These are phyloP conservation scores for Miscanthus lutarioriparius DNA, from an alignment of 176 grass and related monocot species.

Conservation along the genomic window DNA sequence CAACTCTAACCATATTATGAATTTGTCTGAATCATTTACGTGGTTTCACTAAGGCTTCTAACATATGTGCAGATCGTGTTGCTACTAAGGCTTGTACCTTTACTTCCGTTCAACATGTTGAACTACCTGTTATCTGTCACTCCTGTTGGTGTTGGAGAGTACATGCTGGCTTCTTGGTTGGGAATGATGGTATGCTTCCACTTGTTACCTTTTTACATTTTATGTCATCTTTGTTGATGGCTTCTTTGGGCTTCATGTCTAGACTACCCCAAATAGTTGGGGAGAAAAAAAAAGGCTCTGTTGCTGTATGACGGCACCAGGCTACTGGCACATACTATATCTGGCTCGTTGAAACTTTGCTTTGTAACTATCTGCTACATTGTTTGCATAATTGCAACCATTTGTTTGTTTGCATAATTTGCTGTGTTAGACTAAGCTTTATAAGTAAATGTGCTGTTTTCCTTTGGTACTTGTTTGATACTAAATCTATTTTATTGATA, in stretches of 20 bases:
- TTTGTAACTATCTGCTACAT: neutral
- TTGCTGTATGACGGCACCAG: neutral
- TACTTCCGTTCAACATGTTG: constrained; percentile 99
- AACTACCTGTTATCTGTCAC: constrained; percentile 99
- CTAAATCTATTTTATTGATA: neutral
- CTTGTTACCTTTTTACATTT: constrained; percentile 18
- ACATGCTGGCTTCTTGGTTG: constrained; percentile 97
- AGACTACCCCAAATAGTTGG: neutral
- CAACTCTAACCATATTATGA: constrained; percentile 13
- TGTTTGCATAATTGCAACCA: constrained; percentile 5
- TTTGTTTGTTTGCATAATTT: constrained; percentile 23
- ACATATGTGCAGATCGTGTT: constrained; percentile 72
- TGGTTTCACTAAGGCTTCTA: constrained; percentile 16
- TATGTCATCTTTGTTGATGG: neutral
- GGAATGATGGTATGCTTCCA: constrained; percentile 93
- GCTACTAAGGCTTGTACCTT: constrained; percentile 88
- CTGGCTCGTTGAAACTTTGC: neutral
- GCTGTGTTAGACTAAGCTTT: neutral
- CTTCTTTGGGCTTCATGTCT: neutral
- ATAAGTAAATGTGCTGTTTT: constrained; percentile 2
- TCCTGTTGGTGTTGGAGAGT: constrained; percentile 95
- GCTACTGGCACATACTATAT: neutral
- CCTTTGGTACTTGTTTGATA: neutral
- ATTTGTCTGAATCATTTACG: neutral
- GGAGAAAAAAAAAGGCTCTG: neutral